Evolutionary conservation across 768 basidiomycete species (phyloP).

Genomic region (Lyophyllum decastes): DNA sequence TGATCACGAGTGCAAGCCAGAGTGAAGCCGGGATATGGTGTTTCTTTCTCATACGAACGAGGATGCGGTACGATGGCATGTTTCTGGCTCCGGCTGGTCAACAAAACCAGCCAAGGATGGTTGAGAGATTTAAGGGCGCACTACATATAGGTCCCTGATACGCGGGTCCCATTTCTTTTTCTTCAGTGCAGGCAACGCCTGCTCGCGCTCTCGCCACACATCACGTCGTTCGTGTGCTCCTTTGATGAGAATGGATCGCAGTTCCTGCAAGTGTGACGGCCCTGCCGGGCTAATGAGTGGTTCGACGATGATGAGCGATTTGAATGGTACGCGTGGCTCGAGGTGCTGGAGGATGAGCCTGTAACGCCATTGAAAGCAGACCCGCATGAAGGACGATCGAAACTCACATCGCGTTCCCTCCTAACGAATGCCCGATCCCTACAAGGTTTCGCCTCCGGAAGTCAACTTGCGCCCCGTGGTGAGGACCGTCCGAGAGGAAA

Average conservation of each 20-base stretch:
- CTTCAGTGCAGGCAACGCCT: slow-evolving; percentile 38
- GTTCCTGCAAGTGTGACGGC: slow-evolving; percentile 36
- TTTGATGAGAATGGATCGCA: slow-evolving; percentile 44
- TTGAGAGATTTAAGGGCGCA: slow-evolving; percentile 26
- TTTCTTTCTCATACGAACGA: slow-evolving; percentile 25
- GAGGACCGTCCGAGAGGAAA: slow-evolving; percentile 48
- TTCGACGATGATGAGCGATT: slow-evolving; percentile 59
- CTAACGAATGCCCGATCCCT: slow-evolving; percentile 73
- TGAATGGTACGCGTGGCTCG: slow-evolving; percentile 45
- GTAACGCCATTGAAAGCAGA: background rate
- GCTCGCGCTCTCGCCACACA: slow-evolving; percentile 49
- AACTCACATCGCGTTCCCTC: slow-evolving; percentile 63
- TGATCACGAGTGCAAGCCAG: slow-evolving; percentile 63
- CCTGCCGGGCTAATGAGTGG: slow-evolving; percentile 61
- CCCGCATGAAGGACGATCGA: background rate
- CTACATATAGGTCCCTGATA: slow-evolving; percentile 53
- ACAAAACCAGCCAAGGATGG: background rate
- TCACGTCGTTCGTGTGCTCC: slow-evolving; percentile 53
- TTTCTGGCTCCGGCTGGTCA: background rate
- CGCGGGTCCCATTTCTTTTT: slow-evolving; percentile 50
- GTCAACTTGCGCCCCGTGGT: slow-evolving; percentile 42
- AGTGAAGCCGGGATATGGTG: slow-evolving; percentile 42
- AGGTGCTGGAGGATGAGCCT: slow-evolving; percentile 58
- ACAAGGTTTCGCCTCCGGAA: slow-evolving; percentile 54
- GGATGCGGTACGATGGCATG: slow-evolving; percentile 20